These are phyloP conservation scores for Didymella pomorum DNA, from an alignment of 2,329 filamentous ascomycete genomes.

Conservation along the genomic window DNA sequence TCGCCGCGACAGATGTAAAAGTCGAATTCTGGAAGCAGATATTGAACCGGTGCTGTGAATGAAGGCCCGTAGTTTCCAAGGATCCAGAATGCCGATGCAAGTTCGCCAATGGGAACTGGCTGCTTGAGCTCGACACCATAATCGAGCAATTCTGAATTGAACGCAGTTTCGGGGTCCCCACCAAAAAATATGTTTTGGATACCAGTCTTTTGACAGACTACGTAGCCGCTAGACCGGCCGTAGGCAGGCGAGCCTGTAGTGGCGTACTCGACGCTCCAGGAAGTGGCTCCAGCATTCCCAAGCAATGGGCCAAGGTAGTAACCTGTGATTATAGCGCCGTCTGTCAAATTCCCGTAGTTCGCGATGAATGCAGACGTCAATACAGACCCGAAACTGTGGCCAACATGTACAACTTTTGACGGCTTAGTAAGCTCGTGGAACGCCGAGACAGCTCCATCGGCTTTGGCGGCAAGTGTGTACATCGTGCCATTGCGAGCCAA, in stretches of 20 bases:
- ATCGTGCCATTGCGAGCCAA: neutral
- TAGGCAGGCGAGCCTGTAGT: neutral
- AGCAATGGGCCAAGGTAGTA: neutral
- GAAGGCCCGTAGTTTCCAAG: neutral
- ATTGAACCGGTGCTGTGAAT: neutral
- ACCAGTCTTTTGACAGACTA: neutral
- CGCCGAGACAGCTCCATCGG: neutral
- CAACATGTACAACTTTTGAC: neutral
- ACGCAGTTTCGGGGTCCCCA: neutral
- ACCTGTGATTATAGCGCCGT: neutral
- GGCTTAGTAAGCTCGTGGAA: neutral
- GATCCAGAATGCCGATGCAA: neutral
- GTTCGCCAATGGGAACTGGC: neutral
- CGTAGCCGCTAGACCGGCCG: neutral
- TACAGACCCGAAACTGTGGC: neutral
- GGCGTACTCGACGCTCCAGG: neutral
- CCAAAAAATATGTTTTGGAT: neutral
- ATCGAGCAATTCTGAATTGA: neutral
- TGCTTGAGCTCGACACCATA: neutral
- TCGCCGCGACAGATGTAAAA: neutral
- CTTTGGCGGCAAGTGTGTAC: neutral
- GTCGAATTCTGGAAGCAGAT: neutral
- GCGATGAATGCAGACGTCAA: neutral
- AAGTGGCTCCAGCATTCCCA: neutral
- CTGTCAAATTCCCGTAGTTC: neutral